These are phyloP conservation scores for Hypoxylon rickii DNA, from an alignment of 495 filamentous ascomycete genomes.

Conservation along the genomic window DNA sequence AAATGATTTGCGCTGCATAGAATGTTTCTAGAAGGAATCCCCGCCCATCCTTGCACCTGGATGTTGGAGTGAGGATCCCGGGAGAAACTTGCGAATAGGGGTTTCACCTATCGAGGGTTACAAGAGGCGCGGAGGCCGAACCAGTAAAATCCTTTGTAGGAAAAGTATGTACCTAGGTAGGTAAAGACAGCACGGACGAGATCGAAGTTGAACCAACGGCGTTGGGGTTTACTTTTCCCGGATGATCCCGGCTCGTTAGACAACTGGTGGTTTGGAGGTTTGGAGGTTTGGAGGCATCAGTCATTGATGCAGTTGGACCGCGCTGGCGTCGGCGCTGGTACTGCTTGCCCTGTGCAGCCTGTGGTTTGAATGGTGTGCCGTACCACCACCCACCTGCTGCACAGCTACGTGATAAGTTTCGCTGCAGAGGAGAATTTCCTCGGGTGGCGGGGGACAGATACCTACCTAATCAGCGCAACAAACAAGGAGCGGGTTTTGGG, in stretches of 20 bases:
- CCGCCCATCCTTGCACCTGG: conserved; percentile 25
- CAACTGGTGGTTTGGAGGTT: no score
- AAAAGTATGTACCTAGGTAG: neutral
- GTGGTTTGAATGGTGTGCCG: conserved; percentile 14
- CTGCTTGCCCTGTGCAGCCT: no score
- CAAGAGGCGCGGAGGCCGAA: conserved; percentile 7
- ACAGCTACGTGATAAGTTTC: conserved; percentile 8
- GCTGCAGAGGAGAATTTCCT: conserved; percentile 27
- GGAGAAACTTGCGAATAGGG: conserved; percentile 6
- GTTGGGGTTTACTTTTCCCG: conserved; percentile 3
- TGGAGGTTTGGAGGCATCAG: no score
- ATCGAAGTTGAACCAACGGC: conserved; percentile 16
- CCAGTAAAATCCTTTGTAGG: conserved; percentile 3
- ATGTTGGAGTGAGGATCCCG: conserved; percentile 8
- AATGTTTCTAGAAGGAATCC: conserved; percentile 36
- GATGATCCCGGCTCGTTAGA: no score
- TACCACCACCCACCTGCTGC: conserved; percentile 14
- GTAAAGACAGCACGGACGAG: conserved; percentile 11
- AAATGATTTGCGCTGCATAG: conserved; percentile 35
- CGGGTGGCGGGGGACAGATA: conserved; percentile 7
- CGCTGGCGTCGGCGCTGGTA: no score
- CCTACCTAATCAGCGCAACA: conserved; percentile 2
- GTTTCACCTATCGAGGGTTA: conserved; percentile 1
- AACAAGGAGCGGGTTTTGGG: conserved; percentile 12
- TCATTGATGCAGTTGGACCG: no score